Evolutionary conservation across 352 stramenopile species (phyloP).

Genomic region (Phytophthora tentaculata): DNA sequence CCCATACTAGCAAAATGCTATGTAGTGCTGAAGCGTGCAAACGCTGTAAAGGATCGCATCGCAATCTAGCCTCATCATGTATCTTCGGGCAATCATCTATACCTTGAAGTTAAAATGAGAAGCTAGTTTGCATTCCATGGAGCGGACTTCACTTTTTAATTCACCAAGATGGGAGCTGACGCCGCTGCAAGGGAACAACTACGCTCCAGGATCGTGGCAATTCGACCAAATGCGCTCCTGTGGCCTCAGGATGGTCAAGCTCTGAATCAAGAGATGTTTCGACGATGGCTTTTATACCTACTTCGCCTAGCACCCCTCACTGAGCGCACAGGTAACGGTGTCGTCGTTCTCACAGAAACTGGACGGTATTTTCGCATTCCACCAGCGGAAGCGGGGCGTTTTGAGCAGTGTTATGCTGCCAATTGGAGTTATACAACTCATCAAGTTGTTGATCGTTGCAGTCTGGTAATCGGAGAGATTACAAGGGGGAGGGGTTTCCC

Average conservation of each 20-base stretch:
- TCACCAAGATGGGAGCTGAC: not conserved
- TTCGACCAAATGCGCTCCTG: not conserved
- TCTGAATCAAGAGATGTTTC: not conserved
- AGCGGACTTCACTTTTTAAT: not conserved
- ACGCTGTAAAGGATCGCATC: too few relatives aligned
- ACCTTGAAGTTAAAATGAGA: too few relatives aligned
- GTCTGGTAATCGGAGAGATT: too few relatives aligned
- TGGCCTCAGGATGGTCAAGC: not conserved
- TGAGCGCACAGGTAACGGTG: not conserved
- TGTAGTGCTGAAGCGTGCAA: too few relatives aligned
- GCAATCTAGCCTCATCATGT: too few relatives aligned
- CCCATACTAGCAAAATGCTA: too few relatives aligned
- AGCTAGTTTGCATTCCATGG: too few relatives aligned
- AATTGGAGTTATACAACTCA: not conserved
- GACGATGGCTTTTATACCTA: not conserved
- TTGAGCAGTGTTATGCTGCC: not conserved
- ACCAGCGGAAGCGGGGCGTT: not conserved
- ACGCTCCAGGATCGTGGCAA: not conserved
- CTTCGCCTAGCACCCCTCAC: not conserved
- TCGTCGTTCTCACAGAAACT: not conserved
- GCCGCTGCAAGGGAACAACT: not conserved
- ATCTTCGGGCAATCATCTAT: too few relatives aligned
- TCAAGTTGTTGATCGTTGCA: not conserved
- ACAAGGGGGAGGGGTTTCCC: too few relatives aligned
- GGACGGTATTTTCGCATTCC: not conserved